These are phyloP conservation scores for Mrakia gelida DNA, from an alignment of 768 basidiomycete species.

Conservation along the genomic window DNA sequence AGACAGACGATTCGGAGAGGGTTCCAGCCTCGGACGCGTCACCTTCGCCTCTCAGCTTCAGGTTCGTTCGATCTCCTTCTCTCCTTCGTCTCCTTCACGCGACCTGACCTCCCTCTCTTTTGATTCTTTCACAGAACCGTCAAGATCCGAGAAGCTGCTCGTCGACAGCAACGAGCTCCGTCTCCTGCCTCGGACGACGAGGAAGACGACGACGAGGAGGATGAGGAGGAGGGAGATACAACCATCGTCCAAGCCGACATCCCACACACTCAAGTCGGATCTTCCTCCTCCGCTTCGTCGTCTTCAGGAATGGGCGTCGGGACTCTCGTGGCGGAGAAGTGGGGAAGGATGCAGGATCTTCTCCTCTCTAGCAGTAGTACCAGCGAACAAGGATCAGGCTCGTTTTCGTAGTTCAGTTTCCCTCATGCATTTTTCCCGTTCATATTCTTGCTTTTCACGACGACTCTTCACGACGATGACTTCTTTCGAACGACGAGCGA, in stretches of 20 bases:
- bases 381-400: background rate
- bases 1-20: background rate
- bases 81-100: background rate
- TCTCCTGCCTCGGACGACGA: background rate
- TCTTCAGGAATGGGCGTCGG: background rate
- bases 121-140: too few relatives aligned
- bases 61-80: background rate
- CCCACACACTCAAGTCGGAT: background rate
- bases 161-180: background rate
- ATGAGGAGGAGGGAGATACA: slow-evolving; percentile 1
- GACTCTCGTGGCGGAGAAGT: background rate
- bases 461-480: too few relatives aligned
- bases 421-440: too few relatives aligned
- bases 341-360: background rate
- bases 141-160: too few relatives aligned
- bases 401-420: too few relatives aligned
- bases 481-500: too few relatives aligned
- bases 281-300: background rate
- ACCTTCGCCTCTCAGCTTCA: background rate
- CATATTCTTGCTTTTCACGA: too few relatives aligned
- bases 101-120: background rate
- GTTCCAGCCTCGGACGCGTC: background rate
- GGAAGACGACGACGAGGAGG: background rate
- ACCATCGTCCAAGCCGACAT: background rate
- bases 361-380: background rate